Base-by-base conservation (phyloP, 1,284 basidiomycete species). In the Schizopora paradoxa region DNA sequence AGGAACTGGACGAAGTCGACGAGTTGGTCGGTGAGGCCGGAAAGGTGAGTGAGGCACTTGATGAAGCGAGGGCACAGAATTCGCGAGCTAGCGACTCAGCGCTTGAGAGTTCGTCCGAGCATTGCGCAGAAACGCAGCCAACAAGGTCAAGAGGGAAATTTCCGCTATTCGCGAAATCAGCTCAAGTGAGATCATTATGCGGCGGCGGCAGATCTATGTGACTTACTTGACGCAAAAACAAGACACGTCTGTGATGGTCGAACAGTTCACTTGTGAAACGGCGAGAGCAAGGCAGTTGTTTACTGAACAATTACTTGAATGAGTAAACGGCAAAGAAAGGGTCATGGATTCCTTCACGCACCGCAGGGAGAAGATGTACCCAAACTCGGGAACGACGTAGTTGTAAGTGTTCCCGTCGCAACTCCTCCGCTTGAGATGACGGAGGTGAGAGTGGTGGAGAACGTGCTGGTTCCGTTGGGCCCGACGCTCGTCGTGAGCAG, bases 31-130 rank as follows among this genome's bases (percentile, higher is more conserved):
- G 47, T 6, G 51, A 39, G 5, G 56, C 35, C 7, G 60, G 51
- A 54, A 61, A 64, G 6, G 60, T 56, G n/a, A 64, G 51, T 22
- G 56, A 59, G 4, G 58, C 56, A 54, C 58, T 64, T 21, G 58
- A 47, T 22, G 56, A 52, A 1, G 61, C 58, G 29, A 55, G 34
- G 40, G 57, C 57, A 51, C 62, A 64, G 55, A 64, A 62, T 33
- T 56, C 57, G 45, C 61, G 55, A 14, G 60, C 51, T 42, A 64
- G 47, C 47, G 31, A 41, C 46, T 62, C 61, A 2, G 56, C 59
- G 16, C 52, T 46, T 29, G 53, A 4, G 13, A 64, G 51, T 32
- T 64, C 58, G 32, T 40, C 37, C 3, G 50, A 27, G 52, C 60
- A 62, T 25, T 56, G 45, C 14, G 46, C n/a, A 13, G 53, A 46